Conservation (phyloP, 257 asterid species). For the Nicotiana attenuata region DNA sequence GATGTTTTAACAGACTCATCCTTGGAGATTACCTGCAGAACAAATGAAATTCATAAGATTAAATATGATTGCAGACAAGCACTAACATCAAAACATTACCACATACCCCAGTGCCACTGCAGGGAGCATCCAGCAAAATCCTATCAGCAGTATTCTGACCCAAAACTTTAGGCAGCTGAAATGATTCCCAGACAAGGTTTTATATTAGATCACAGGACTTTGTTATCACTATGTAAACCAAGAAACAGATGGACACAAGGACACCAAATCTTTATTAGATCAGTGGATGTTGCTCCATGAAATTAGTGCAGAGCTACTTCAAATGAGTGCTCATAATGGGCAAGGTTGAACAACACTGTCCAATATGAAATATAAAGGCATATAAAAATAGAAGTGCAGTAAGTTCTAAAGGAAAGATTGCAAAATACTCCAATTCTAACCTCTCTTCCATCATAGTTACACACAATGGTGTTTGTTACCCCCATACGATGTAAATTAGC, state of each 20-base stretch:
- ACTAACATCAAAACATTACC: slow-evolving; percentile 15
- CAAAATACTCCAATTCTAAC: slow-evolving; percentile 28
- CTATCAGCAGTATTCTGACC: slow-evolving; percentile 78
- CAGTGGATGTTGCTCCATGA: background rate
- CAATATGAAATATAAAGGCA: background rate
- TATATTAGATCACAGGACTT: background rate
- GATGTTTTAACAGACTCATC: slow-evolving; percentile 91
- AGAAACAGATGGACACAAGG: background rate
- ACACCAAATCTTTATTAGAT: background rate
- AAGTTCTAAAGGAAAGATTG: background rate
- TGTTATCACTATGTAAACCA: background rate
- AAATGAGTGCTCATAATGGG: background rate
- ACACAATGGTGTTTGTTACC: slow-evolving; percentile 81
- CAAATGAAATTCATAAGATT: slow-evolving; percentile 10
- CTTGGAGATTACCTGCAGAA: slow-evolving; percentile 81
- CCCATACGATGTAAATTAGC: slow-evolving; percentile 94
- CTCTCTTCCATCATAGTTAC: slow-evolving; percentile 92
- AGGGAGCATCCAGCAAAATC: slow-evolving; percentile 94
- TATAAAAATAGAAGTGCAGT: background rate
- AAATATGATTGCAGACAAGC: background rate
- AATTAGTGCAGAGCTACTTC: background rate
- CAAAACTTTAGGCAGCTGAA: slow-evolving; percentile 80
- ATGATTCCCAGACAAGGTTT: slow-evolving; percentile 6
- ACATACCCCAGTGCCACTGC: slow-evolving; percentile 97
- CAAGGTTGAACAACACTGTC: background rate